Conservation (phyloP, 768 basidiomycete genomes). For the Agaricus subrufescens region DNA sequence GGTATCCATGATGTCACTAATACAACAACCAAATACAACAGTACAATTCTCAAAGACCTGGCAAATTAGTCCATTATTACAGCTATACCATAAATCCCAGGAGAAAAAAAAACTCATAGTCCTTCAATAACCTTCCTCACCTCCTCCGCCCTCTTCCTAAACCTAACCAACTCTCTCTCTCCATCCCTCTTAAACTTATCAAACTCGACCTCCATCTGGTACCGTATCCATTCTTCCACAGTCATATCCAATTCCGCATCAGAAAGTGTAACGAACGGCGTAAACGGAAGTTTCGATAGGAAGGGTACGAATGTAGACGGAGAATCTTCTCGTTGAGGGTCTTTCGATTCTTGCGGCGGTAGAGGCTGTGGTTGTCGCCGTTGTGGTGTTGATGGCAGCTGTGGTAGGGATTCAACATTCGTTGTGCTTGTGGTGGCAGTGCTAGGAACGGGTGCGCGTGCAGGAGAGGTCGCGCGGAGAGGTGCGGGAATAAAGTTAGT, state of each 20-base stretch:
- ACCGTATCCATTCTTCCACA: slow-evolving; percentile 78
- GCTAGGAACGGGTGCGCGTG: background rate
- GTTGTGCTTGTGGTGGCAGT: background rate
- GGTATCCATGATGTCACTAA: no score
- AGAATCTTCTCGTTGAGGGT: background rate
- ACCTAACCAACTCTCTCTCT: slow-evolving; percentile 37
- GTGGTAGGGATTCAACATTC: background rate
- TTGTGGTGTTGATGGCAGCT: background rate
- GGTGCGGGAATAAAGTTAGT: background rate
- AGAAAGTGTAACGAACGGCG: slow-evolving; percentile 43
- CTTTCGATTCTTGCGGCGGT: background rate
- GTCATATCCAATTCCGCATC: slow-evolving; percentile 75
- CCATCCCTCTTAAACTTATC: slow-evolving; percentile 47
- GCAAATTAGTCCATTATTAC: background rate
- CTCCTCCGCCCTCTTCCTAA: slow-evolving; percentile 37
- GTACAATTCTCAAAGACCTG: background rate
- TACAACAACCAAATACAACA: background rate
- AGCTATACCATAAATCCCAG: background rate
- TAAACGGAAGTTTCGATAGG: slow-evolving; percentile 6
- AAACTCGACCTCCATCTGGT: slow-evolving; percentile 67
- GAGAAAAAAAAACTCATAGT: slow-evolving; percentile 10
- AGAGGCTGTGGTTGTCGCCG: background rate
- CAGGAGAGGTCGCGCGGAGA: background rate
- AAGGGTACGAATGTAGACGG: background rate
- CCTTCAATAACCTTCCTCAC: slow-evolving; percentile 33